A percentile compares a stretch with the other conserved stretches of the same genome.
These are phyloP conservation scores for Globisporangium perplexum DNA, from an alignment of 352 stramenopile species.

Conservation along the genomic window DNA sequence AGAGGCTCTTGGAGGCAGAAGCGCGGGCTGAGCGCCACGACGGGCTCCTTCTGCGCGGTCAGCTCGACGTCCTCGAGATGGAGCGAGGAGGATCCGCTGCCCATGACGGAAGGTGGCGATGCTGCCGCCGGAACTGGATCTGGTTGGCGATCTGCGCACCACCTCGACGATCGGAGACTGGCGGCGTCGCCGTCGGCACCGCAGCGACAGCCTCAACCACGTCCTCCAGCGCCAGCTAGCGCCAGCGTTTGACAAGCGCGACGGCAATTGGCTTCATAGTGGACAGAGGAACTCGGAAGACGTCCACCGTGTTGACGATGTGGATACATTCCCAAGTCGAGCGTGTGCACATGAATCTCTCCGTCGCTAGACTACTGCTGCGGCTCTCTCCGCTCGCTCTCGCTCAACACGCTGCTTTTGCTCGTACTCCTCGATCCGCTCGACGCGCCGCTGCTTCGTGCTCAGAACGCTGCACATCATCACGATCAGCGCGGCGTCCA, in stretches of 20 bases:
- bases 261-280: neutral
- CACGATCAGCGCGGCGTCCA: conserved; percentile 11
- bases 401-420: neutral
- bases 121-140: too few species aligned
- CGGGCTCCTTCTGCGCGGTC: neutral
- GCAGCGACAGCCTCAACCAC: too few species aligned
- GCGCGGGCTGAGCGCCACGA: neutral
- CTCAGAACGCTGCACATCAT: conserved; percentile 8
- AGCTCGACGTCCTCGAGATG: conserved; percentile 1
- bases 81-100: neutral
- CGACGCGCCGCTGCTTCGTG: conserved; percentile 26
- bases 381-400: neutral
- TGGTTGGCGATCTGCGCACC: neutral
- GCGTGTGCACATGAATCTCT: neutral
- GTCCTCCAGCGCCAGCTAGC: too few species aligned
- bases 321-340: neutral
- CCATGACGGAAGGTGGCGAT: neutral
- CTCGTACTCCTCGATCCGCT: conserved; percentile 20
- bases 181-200: neutral
- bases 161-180: neutral
- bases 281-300: neutral
- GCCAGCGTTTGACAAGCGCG: neutral
- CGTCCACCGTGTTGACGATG: neutral
- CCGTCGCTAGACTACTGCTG: neutral
- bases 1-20: neutral